Percentiles rank a stretch among this genome's conserved stretches.
Conservation (phyloP, 2,329 filamentous ascomycete genomes). For the Moelleriella libera region DNA sequence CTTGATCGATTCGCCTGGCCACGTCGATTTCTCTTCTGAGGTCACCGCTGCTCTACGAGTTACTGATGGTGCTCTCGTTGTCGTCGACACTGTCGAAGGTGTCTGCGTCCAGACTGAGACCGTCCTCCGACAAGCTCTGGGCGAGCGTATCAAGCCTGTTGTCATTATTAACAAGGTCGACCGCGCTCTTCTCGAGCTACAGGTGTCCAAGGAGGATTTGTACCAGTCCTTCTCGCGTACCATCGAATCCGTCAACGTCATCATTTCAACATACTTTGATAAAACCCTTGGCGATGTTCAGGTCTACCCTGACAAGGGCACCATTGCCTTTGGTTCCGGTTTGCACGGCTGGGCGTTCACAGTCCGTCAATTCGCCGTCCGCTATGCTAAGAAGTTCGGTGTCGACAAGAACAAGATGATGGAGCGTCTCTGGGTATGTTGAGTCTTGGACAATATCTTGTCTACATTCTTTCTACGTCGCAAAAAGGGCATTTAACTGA, state of each 20-base stretch:
- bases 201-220: slow-evolving; percentile 96
- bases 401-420: slow-evolving; percentile 99
- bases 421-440: slow-evolving; percentile 90
- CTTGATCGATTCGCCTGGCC: slow-evolving; percentile 98
- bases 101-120: slow-evolving; percentile 99
- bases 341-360: slow-evolving; percentile 99
- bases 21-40: slow-evolving; percentile 99
- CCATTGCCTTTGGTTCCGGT: slow-evolving; percentile 97
- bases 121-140: slow-evolving; percentile 94
- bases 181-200: slow-evolving; percentile 95
- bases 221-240: slow-evolving; percentile 99
- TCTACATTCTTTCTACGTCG: slow-evolving; percentile 5
- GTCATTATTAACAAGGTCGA: slow-evolving; percentile 99
- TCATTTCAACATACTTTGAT: slow-evolving; percentile 98
- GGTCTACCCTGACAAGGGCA: slow-evolving; percentile 96
- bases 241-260: slow-evolving; percentile 99
- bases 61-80: slow-evolving; percentile 97
- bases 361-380: slow-evolving; percentile 87
- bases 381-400: slow-evolving; percentile 99
- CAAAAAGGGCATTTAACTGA: not conserved
- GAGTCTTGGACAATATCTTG: not conserved
- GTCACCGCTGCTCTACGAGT: slow-evolving; percentile 99
- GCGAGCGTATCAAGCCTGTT: slow-evolving; percentile 99
- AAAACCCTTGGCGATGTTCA: slow-evolving; percentile 94
- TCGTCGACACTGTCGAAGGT: slow-evolving; percentile 99